Conservation (phyloP, 2,329 filamentous ascomycete species). For the Myriangium duriaei region DNA sequence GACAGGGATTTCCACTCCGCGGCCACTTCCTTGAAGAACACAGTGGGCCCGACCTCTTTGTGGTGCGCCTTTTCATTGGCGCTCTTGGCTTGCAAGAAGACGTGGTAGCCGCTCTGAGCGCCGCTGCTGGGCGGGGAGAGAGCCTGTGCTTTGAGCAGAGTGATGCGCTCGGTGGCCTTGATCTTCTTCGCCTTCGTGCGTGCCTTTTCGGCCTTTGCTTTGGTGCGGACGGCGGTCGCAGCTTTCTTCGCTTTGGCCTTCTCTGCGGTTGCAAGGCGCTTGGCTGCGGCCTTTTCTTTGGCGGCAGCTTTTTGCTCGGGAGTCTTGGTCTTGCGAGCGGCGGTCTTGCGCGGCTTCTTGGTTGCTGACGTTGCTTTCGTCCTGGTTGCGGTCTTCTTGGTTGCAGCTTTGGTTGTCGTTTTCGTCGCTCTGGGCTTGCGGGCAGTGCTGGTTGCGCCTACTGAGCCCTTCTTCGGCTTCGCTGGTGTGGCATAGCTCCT, state of each 20-base stretch:
- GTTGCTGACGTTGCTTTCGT: constrained; percentile 1
- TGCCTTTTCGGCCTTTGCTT: constrained; percentile 3
- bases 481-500: constrained; percentile 5
- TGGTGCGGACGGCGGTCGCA: neutral
- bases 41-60: constrained; percentile 42
- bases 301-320: constrained; percentile 4
- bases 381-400: constrained; percentile 9
- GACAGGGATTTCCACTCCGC: constrained; percentile 13
- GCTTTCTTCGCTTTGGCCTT: constrained; percentile 4
- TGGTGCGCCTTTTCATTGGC: constrained; percentile 18
- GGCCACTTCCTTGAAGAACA: constrained; percentile 45
- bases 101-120: constrained; percentile 15
- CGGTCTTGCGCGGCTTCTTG: constrained; percentile 12
- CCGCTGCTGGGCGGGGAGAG: constrained; percentile 23
- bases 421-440: constrained; percentile 7
- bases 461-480: constrained; percentile 7
- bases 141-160: constrained; percentile 25
- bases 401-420: constrained; percentile 18
- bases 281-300: constrained; percentile 4
- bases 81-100: constrained; percentile 20
- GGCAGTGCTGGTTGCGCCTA: constrained; percentile 3
- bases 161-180: constrained; percentile 16
- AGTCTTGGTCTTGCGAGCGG: constrained; percentile 1
- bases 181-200: constrained; percentile 1
- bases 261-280: constrained; percentile 3